phyloP scores from a whole-genome alignment of 2,329 filamentous ascomycete genomes.

The Akanthomyces uredinophilus region DNA sequence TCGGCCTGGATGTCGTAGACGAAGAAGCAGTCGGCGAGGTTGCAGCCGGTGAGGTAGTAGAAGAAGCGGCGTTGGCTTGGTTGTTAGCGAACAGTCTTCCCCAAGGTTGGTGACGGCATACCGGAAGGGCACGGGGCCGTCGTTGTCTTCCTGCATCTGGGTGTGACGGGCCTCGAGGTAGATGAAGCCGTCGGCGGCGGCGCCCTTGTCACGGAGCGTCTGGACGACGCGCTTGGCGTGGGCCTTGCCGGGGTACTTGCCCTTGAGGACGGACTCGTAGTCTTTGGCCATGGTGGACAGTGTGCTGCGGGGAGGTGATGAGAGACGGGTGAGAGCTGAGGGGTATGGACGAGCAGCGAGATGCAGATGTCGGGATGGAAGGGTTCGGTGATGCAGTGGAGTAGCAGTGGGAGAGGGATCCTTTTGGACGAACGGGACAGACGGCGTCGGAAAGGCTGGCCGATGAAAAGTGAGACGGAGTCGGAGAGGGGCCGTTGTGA shows the following conservation, averaged over 20 bases:
- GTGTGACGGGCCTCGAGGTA: constrained; percentile 85
- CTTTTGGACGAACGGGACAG: neutral
- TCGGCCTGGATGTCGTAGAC: constrained; percentile 72
- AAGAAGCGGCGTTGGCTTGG: constrained; percentile 82
- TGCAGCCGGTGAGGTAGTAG: constrained; percentile 86
- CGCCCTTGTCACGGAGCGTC: constrained; percentile 63
- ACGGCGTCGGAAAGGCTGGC: neutral
- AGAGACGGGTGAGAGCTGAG: neutral
- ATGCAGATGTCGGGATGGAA: neutral
- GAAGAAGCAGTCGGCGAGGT: constrained; percentile 72
- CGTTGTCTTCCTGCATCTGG: constrained; percentile 82
- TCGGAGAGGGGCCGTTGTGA: constrained; percentile 8
- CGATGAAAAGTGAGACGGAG: constrained; percentile 5
- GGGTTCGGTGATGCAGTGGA: neutral
- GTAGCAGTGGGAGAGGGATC: neutral
- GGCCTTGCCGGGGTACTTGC: constrained; percentile 75
- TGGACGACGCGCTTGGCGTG: constrained; percentile 82
- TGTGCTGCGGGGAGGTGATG: neutral
- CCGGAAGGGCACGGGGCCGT: constrained; percentile 76
- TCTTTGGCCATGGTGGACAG: constrained; percentile 32
- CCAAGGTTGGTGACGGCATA: constrained; percentile 30
- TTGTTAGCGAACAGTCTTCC: neutral
- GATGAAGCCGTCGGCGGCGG: constrained; percentile 62
- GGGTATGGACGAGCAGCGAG: neutral
- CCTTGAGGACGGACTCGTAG: constrained; percentile 50